phyloP scores from a whole-genome alignment of 2,329 filamentous ascomycete species.

The Colletotrichum liaoningense region DNA sequence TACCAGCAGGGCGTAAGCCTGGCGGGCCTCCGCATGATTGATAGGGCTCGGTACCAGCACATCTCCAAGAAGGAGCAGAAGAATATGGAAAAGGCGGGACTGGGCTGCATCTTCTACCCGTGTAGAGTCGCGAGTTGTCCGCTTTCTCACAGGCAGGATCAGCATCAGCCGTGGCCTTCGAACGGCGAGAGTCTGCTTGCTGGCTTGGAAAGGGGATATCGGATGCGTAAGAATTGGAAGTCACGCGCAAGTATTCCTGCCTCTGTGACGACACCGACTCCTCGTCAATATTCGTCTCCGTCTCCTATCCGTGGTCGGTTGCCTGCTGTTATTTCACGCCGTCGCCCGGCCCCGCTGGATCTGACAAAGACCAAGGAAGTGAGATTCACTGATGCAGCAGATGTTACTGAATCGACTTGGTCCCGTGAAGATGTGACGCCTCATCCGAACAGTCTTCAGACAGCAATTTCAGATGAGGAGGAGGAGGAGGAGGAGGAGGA shows the following conservation, averaged over 20 bases:
- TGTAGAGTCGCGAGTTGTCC: constrained; percentile 1
- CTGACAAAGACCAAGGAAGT: neutral
- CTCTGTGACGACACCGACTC: neutral
- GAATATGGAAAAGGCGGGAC: neutral
- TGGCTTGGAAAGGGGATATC: neutral
- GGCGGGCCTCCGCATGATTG: neutral
- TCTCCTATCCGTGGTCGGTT: neutral
- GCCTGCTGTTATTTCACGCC: no score
- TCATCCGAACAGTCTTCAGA: neutral
- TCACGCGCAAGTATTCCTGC: neutral
- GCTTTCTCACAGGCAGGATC: neutral
- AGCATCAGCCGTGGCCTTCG: neutral
- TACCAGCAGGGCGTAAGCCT: neutral
- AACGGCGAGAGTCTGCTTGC: neutral
- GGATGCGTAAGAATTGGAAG: neutral
- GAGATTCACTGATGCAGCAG: neutral
- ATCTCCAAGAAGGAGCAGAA: neutral
- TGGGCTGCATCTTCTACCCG: neutral
- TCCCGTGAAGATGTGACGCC: neutral
- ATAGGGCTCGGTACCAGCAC: neutral
- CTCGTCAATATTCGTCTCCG: neutral
- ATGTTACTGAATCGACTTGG: neutral
- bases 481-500: no score
- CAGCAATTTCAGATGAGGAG: neutral
- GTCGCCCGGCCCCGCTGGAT: neutral